Conservation (phyloP, 2,329 filamentous ascomycete species). For the Colletotrichum zoysiae region DNA sequence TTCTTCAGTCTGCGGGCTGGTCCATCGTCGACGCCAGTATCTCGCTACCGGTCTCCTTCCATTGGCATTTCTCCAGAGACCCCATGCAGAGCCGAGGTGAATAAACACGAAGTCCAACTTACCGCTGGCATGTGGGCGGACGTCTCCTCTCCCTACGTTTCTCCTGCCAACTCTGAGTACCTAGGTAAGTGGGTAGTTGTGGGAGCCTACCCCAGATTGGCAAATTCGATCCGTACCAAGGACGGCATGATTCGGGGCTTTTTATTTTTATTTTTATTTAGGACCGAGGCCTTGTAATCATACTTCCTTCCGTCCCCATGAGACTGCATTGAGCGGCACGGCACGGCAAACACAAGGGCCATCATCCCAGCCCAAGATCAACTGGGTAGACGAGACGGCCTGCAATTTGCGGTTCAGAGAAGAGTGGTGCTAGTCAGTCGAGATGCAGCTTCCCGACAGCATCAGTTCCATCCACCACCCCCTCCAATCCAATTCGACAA, state of each 20-base stretch:
- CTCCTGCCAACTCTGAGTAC: conserved; percentile 2
- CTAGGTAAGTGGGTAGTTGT: neutral
- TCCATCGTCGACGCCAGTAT: neutral
- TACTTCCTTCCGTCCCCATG: neutral
- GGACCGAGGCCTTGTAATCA: too few species aligned
- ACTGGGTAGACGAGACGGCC: neutral
- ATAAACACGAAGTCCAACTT: neutral
- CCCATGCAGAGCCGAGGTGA: neutral
- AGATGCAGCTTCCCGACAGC: neutral
- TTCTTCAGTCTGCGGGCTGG: neutral
- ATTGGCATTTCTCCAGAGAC: neutral
- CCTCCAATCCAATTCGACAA: neutral
- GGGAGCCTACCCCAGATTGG: conserved; percentile 29
- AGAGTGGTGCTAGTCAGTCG: neutral
- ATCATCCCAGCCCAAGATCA: neutral
- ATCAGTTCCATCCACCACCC: too few species aligned
- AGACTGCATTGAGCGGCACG: conserved; percentile 4
- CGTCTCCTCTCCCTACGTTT: neutral
- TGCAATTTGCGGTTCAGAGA: neutral
- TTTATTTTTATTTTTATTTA: too few species aligned
- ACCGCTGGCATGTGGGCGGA: neutral
- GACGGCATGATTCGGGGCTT: conserved; percentile 3
- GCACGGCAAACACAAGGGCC: conserved; percentile 2
- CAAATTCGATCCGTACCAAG: conserved; percentile 21
- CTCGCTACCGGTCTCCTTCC: neutral